Percentiles rank a stretch among this genome's conserved stretches.
These are phyloP conservation scores for Myxozyma sirexii DNA, from an alignment of 805 yeast genomes.

Conservation along the genomic window DNA sequence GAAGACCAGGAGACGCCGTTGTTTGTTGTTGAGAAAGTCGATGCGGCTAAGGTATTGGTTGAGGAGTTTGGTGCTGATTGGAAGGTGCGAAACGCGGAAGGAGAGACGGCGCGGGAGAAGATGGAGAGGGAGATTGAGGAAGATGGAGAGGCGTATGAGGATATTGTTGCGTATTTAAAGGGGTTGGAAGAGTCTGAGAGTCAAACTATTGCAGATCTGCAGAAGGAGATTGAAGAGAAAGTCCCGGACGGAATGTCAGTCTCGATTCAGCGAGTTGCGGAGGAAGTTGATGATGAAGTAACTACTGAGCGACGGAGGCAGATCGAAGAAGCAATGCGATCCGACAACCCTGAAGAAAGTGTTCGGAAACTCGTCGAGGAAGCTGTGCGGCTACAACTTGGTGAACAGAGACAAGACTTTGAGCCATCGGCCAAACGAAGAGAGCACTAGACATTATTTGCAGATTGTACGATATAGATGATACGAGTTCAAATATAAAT, in stretches of 20 bases:
- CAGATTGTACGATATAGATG: background rate
- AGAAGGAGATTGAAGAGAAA: slow-evolving; percentile 14
- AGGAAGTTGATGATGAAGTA: slow-evolving; percentile 36
- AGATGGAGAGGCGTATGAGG: slow-evolving; percentile 77
- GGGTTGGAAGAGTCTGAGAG: slow-evolving; percentile 44
- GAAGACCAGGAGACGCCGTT: slow-evolving; percentile 93
- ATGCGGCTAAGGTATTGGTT: slow-evolving; percentile 65
- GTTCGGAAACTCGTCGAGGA: slow-evolving; percentile 67
- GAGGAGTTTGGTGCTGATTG: slow-evolving; percentile 71
- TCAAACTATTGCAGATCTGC: slow-evolving; percentile 25
- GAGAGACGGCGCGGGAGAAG: slow-evolving; percentile 52
- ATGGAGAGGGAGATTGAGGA: slow-evolving; percentile 58
- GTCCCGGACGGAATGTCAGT: slow-evolving; percentile 24
- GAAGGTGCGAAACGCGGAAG: slow-evolving; percentile 67
- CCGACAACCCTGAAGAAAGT: slow-evolving; percentile 81
- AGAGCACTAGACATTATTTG: too few relatives aligned
- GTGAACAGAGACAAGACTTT: background rate
- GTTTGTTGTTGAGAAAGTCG: slow-evolving; percentile 79
- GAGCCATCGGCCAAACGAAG: background rate
- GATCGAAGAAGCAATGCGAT: slow-evolving; percentile 70
- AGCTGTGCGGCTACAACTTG: slow-evolving; percentile 50
- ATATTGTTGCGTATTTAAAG: slow-evolving; percentile 65
- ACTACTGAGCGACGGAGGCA: slow-evolving; percentile 49
- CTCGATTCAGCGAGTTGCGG: slow-evolving; percentile 19
- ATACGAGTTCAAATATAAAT: too few relatives aligned